phyloP scores from a whole-genome alignment of 768 basidiomycete genomes.

The Auricularia cornea region DNA sequence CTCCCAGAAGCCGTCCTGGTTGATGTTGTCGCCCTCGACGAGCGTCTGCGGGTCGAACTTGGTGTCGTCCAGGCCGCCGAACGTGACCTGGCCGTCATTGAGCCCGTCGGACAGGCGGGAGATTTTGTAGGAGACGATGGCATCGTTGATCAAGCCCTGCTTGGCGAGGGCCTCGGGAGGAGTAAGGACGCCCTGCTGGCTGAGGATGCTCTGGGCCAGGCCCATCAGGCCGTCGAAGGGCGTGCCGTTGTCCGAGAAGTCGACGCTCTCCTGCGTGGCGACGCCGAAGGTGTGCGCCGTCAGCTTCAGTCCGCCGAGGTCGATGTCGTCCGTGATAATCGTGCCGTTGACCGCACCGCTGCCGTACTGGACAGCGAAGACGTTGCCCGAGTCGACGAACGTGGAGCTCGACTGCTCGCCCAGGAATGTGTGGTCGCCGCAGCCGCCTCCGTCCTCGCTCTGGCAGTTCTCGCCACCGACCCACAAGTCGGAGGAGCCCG shows the following conservation, averaged over 20 bases:
- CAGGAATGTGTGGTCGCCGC: constrained; percentile 58
- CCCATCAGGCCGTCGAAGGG: constrained; percentile 75
- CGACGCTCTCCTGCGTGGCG: constrained; percentile 45
- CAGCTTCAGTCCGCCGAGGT: constrained; percentile 53
- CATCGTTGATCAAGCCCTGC: constrained; percentile 45
- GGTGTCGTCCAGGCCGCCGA: constrained; percentile 62
- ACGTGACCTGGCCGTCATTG: constrained; percentile 76
- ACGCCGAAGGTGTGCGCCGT: constrained; percentile 60
- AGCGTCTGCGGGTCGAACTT: constrained; percentile 60
- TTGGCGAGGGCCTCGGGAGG: constrained; percentile 63
- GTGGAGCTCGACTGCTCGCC: constrained; percentile 52
- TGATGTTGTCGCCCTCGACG: constrained; percentile 55
- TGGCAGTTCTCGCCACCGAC: constrained; percentile 47
- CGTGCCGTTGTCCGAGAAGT: constrained; percentile 44
- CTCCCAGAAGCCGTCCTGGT: constrained; percentile 73
- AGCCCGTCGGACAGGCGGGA: constrained; percentile 58
- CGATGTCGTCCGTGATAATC: constrained; percentile 54
- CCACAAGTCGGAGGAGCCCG: constrained; percentile 63
- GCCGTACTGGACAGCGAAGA: constrained; percentile 60
- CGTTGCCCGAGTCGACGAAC: constrained; percentile 43
- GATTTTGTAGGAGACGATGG: constrained; percentile 76
- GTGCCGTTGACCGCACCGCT: constrained; percentile 59
- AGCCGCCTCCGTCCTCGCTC: constrained; percentile 22
- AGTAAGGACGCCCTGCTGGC: constrained; percentile 54
- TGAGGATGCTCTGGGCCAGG: constrained; percentile 63